phyloP scores from a whole-genome alignment of 2,329 filamentous ascomycete species.

The Aureobasidium sp. region DNA sequence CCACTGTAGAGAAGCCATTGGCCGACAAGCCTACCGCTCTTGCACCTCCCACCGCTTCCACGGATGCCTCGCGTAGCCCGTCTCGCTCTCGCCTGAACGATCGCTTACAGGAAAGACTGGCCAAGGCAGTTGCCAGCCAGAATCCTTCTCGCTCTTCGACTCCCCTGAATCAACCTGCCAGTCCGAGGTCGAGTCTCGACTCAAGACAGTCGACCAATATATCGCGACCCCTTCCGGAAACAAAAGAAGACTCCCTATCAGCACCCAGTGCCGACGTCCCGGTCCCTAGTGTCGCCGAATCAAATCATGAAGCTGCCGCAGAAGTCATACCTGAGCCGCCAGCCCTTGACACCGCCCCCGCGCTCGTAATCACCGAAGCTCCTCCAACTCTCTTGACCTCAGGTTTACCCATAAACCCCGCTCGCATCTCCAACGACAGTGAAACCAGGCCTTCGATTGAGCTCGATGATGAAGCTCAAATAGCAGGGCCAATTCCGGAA shows the following conservation, averaged over 20 bases:
- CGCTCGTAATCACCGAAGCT: neutral
- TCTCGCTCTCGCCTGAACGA: conserved; percentile 66
- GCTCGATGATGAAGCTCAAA: neutral
- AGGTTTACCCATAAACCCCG: conserved; percentile 30
- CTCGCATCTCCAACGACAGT: conserved; percentile 26
- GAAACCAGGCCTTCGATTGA: conserved; percentile 22
- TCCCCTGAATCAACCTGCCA: conserved; percentile 42
- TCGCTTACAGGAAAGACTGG: conserved; percentile 79
- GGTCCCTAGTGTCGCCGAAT: neutral
- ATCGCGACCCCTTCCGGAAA: conserved; percentile 20
- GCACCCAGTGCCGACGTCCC: neutral
- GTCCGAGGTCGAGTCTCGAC: conserved; percentile 40
- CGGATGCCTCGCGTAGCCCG: conserved; percentile 49
- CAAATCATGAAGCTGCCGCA: neutral
- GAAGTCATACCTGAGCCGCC: conserved; percentile 15
- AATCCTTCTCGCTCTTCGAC: conserved; percentile 14
- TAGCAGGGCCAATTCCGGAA: neutral
- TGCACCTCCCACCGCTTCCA: conserved; percentile 2
- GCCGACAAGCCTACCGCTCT: conserved; percentile 20
- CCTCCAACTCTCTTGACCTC: conserved; percentile 24
- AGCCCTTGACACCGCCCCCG: neutral
- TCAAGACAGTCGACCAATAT: conserved; percentile 31
- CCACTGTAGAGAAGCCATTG: conserved; percentile 22
- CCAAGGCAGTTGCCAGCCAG: conserved; percentile 66
- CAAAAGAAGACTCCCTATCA: conserved; percentile 15